Percentiles rank a stretch among this genome's conserved stretches.
Evolutionary conservation across 305 asterid genomes (phyloP).

Genomic region (Ilex paraguariensis): DNA sequence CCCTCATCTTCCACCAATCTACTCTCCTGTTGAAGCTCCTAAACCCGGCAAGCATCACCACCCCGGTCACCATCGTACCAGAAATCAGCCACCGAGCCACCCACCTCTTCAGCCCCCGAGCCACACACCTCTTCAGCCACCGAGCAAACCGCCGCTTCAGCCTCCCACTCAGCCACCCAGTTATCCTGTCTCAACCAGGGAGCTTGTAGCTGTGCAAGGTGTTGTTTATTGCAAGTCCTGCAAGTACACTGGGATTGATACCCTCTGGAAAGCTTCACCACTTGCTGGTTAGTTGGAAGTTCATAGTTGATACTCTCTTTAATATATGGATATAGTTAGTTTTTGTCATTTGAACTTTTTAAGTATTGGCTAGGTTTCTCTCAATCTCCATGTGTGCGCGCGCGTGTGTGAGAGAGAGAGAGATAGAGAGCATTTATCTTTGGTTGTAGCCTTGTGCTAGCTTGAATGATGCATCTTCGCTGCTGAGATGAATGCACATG

Average conservation of each 20-base stretch:
- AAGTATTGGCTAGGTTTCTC: no score
- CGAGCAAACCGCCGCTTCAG: slow-evolving; percentile 13
- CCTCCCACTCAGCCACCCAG: slow-evolving; percentile 2
- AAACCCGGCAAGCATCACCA: slow-evolving; percentile 12
- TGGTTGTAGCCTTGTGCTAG: no score
- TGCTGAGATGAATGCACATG: no score
- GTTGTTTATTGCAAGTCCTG: slow-evolving; percentile 75
- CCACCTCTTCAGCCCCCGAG: slow-evolving; percentile 18
- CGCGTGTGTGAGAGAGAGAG: no score
- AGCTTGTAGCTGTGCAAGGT: slow-evolving; percentile 55
- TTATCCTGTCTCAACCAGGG: slow-evolving; percentile 16
- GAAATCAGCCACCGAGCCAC: neutral
- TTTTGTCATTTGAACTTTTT: no score
- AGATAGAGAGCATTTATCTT: no score
- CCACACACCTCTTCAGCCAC: neutral
- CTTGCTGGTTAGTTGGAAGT: slow-evolving; percentile 32
- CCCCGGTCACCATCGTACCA: slow-evolving; percentile 9
- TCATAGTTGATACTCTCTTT: neutral
- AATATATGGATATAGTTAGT: neutral
- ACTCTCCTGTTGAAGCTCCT: slow-evolving; percentile 32
- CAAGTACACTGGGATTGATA: slow-evolving; percentile 52
- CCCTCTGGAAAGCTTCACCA: slow-evolving; percentile 43
- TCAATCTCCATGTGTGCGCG: no score
- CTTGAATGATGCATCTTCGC: no score
- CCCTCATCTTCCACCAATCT: slow-evolving; percentile 2